Percentiles rank a stretch among this genome's conserved stretches.
phyloP scores from a whole-genome alignment of 768 basidiomycete genomes.

The Cystofilobasidium macerans region DNA sequence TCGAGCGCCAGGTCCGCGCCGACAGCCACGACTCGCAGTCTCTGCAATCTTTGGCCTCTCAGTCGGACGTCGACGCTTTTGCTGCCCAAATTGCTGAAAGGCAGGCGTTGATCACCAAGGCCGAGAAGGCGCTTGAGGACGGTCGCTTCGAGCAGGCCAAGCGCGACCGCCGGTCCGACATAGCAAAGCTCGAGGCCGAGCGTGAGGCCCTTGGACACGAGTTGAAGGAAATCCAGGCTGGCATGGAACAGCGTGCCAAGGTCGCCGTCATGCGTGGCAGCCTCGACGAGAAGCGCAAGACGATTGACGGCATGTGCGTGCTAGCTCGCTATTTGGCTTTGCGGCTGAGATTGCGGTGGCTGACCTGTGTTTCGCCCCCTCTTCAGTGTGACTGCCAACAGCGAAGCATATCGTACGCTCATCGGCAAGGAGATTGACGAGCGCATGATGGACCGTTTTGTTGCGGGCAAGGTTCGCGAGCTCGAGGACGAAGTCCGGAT shows the following conservation, averaged over 20 bases:
- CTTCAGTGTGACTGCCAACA: conserved; percentile 53
- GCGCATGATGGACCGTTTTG: conserved; percentile 63
- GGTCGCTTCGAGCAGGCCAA: conserved; percentile 6
- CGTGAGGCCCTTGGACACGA: conserved; percentile 9
- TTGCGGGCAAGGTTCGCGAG: conserved; percentile 53
- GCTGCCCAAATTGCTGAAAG: conserved; percentile 31
- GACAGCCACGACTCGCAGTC: conserved; percentile 31
- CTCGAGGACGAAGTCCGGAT: conserved; percentile 55
- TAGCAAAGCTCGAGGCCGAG: conserved; percentile 6
- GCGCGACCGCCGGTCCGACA: conserved; percentile 11
- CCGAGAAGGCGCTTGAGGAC: conserved; percentile 1
- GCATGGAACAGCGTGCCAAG: conserved; percentile 50
- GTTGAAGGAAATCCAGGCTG: conserved; percentile 6
- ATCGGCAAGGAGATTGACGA: conserved; percentile 51
- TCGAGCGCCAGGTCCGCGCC: conserved; percentile 34
- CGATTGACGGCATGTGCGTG: conserved; percentile 33
- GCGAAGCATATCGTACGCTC: conserved; percentile 54
- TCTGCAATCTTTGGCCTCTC: conserved; percentile 36
- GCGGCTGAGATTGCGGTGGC: not conserved
- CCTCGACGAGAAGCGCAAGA: conserved; percentile 55
- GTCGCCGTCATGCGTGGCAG: conserved; percentile 64
- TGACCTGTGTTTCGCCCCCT: not conserved
- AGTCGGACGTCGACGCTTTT: conserved; percentile 41
- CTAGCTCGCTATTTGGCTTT: not conserved
- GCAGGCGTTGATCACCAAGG: not conserved